Evolutionary conservation across 208 protist genomes (phyloP).

Genomic region (Zelonia costaricensis): DNA sequence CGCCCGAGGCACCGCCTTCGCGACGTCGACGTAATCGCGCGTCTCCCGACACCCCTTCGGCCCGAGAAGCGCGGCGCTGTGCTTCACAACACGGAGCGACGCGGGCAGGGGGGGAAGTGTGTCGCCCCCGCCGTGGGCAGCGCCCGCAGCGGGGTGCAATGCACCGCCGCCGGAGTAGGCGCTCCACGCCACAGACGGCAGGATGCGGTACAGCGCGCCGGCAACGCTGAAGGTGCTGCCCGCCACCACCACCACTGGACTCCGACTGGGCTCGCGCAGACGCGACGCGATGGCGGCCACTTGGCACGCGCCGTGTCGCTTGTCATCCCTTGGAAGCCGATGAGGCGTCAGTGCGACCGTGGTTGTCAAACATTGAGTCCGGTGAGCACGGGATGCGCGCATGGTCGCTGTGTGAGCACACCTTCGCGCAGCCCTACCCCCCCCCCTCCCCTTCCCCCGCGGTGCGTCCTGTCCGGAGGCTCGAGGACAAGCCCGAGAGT

Average conservation of each 20-base stretch:
- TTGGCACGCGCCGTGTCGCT: not conserved
- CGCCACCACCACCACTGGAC: slow-evolving; percentile 23
- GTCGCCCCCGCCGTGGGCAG: too few species aligned
- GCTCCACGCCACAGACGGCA: slow-evolving; percentile 5
- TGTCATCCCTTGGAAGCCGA: too few species aligned
- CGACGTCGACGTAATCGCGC: slow-evolving; percentile 4
- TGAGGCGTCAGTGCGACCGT: too few species aligned
- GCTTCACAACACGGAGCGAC: slow-evolving; percentile 31
- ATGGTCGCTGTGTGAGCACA: too few species aligned
- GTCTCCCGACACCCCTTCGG: slow-evolving; percentile 3
- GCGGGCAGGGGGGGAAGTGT: not conserved
- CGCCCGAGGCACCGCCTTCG: too few species aligned
- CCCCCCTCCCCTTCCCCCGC: too few species aligned
- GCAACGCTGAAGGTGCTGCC: slow-evolving; percentile 15
- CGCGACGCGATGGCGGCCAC: not conserved
- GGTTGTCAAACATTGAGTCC: too few species aligned
- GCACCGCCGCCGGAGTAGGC: not conserved
- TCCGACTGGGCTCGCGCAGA: slow-evolving; percentile 1
- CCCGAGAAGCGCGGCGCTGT: slow-evolving; percentile 8
- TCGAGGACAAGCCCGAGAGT: too few species aligned
- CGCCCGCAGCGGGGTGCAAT: too few species aligned
- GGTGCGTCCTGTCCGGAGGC: too few species aligned
- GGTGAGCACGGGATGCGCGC: not conserved
- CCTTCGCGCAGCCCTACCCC: too few species aligned
- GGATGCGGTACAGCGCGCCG: slow-evolving; percentile 17